phyloP scores from a whole-genome alignment of 495 filamentous ascomycete species.

The Achaetomiella virescens region DNA sequence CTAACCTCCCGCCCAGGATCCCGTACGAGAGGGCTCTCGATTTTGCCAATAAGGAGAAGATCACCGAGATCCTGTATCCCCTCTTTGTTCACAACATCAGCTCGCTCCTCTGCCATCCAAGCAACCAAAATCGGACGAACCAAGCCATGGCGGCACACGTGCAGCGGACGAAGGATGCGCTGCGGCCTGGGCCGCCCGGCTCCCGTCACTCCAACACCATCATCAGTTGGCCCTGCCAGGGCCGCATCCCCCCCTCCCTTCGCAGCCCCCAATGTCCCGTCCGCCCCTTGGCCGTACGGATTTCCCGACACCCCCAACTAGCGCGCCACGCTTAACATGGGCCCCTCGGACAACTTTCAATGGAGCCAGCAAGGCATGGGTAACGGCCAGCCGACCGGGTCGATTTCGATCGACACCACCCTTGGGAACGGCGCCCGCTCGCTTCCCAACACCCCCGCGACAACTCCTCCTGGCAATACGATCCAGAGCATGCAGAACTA shows the following conservation, averaged over 20 bases:
- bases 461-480: conserved; percentile 76
- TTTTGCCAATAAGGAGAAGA: conserved; percentile 99
- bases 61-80: conserved; percentile 90
- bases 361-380: conserved; percentile 66
- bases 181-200: conserved; percentile 40
- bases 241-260: conserved; percentile 59
- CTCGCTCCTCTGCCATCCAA: conserved; percentile 86
- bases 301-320: conserved; percentile 91
- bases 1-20: conserved; percentile 58
- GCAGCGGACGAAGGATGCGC: conserved; percentile 58
- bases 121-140: conserved; percentile 75
- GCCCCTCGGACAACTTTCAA: conserved; percentile 65
- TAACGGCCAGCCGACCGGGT: conserved; percentile 58
- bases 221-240: conserved; percentile 75
- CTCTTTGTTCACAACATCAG: conserved; percentile 98
- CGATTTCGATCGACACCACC: conserved; percentile 79
- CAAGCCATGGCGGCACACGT: conserved; percentile 70
- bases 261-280: conserved; percentile 61
- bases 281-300: conserved; percentile 74
- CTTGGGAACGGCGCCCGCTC: conserved; percentile 77
- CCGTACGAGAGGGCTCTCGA: conserved; percentile 94
- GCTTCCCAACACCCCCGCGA: conserved; percentile 86
- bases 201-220: conserved; percentile 70
- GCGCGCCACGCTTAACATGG: conserved; percentile 77
- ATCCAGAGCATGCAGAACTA: conserved; percentile 70